Percentiles rank a stretch among this genome's conserved stretches.
phyloP scores from a whole-genome alignment of 2,329 filamentous ascomycete genomes.

The Fusarium austroafricanum region DNA sequence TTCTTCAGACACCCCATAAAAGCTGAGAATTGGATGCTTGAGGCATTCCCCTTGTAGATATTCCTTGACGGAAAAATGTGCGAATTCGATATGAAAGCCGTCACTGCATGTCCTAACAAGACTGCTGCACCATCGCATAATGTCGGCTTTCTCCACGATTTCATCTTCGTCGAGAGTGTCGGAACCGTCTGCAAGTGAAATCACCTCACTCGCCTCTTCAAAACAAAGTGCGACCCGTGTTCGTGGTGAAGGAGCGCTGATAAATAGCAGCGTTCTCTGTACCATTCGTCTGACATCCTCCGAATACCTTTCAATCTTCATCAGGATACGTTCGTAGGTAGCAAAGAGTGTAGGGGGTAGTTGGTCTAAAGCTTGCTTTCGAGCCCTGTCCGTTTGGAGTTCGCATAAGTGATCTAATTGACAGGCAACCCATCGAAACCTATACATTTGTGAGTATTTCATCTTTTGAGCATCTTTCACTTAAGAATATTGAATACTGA shows the following conservation, averaged over 20 bases:
- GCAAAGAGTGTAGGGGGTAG: neutral
- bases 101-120: neutral
- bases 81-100: neutral
- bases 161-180: neutral
- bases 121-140: neutral
- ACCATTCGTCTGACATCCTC: neutral
- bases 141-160: neutral
- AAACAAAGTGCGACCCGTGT: neutral
- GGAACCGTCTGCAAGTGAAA: neutral
- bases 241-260: neutral
- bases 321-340: neutral
- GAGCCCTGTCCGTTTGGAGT: neutral
- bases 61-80: neutral
- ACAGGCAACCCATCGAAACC: slow-evolving; percentile 3
- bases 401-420: neutral
- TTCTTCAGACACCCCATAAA: neutral
- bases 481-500: neutral
- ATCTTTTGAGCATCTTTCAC: no score
- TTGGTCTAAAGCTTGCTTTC: neutral
- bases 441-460: neutral
- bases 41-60: neutral
- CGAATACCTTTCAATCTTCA: neutral
- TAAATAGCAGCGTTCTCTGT: neutral
- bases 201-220: neutral
- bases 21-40: neutral